phyloP scores from a whole-genome alignment of 495 filamentous ascomycete species.

The Beverwykella pulmonaria region DNA sequence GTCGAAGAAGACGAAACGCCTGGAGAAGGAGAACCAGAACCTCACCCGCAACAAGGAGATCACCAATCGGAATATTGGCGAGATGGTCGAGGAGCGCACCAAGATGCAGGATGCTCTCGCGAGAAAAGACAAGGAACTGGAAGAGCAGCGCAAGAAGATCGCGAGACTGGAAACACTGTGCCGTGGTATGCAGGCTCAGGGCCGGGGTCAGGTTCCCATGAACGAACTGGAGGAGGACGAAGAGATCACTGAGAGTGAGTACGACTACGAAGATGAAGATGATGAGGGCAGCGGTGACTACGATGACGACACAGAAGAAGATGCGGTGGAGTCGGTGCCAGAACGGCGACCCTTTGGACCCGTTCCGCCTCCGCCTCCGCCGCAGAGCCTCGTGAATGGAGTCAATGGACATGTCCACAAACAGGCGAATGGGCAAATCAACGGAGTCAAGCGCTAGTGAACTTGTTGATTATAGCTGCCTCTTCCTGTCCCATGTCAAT shows the following conservation, averaged over 20 bases:
- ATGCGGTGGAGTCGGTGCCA: constrained; percentile 36
- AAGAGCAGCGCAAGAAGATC: constrained; percentile 82
- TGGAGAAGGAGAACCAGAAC: constrained; percentile 93
- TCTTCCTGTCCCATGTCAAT: neutral
- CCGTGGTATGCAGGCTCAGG: constrained; percentile 90
- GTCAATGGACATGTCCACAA: constrained; percentile 38
- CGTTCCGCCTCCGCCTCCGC: constrained; percentile 48
- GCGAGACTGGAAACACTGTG: constrained; percentile 91
- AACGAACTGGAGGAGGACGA: constrained; percentile 63
- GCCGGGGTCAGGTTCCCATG: constrained; percentile 62
- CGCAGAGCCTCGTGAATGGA: constrained; percentile 35
- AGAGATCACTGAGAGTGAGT: constrained; percentile 70
- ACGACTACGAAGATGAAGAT: constrained; percentile 68
- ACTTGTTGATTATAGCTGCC: neutral
- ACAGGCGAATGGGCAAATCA: constrained; percentile 39
- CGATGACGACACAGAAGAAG: constrained; percentile 46
- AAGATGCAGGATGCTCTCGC: constrained; percentile 60
- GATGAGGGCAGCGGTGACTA: constrained; percentile 64
- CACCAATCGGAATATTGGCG: constrained; percentile 90
- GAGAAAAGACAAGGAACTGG: constrained; percentile 75
- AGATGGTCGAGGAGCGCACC: constrained; percentile 96
- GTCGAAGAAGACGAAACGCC: constrained; percentile 97
- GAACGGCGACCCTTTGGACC: constrained; percentile 44
- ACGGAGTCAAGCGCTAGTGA: constrained; percentile 39
- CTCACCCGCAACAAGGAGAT: constrained; percentile 91